A percentile compares a stretch with the other conserved stretches of the same genome.
Evolutionary conservation across 768 basidiomycete species (phyloP).

Genomic region (Coprinopsis strossmayeri): DNA sequence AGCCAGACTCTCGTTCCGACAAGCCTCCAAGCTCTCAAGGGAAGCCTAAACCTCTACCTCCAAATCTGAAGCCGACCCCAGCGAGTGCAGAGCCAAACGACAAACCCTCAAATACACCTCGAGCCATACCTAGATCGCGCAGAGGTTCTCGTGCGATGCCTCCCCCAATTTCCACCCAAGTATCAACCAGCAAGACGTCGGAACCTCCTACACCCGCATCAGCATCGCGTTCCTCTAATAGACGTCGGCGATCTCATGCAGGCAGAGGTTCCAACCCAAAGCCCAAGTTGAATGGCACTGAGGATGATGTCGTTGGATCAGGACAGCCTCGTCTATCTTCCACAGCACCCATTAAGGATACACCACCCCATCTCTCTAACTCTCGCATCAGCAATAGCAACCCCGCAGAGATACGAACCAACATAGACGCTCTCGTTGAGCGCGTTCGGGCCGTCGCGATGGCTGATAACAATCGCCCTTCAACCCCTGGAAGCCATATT

Average conservation of each 20-base stretch:
- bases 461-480: slow-evolving; percentile 56
- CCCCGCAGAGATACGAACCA: slow-evolving; percentile 45
- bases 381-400: neutral
- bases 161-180: slow-evolving; percentile 19
- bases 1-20: slow-evolving; percentile 12
- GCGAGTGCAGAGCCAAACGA: slow-evolving; percentile 14
- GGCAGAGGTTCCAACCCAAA: slow-evolving; percentile 25
- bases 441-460: slow-evolving; percentile 70
- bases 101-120: slow-evolving; percentile 5
- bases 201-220: slow-evolving; percentile 19
- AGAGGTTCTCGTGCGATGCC: slow-evolving; percentile 26
- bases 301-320: slow-evolving; percentile 27
- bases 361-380: slow-evolving; percentile 48
- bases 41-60: slow-evolving; percentile 17
- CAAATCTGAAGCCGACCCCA: slow-evolving; percentile 13
- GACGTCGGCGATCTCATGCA: slow-evolving; percentile 44
- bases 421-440: slow-evolving; percentile 75
- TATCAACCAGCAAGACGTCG: slow-evolving; percentile 14
- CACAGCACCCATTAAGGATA: slow-evolving; percentile 42
- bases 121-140: slow-evolving; percentile 27
- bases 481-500: slow-evolving; percentile 72
- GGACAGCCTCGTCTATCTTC: slow-evolving; percentile 21
- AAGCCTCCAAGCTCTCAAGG: slow-evolving; percentile 12
- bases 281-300: slow-evolving; percentile 25
- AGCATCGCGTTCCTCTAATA: slow-evolving; percentile 36